These are phyloP conservation scores for Mallotus repandus DNA, from an alignment of 441 rosid genomes.

Conservation along the genomic window DNA sequence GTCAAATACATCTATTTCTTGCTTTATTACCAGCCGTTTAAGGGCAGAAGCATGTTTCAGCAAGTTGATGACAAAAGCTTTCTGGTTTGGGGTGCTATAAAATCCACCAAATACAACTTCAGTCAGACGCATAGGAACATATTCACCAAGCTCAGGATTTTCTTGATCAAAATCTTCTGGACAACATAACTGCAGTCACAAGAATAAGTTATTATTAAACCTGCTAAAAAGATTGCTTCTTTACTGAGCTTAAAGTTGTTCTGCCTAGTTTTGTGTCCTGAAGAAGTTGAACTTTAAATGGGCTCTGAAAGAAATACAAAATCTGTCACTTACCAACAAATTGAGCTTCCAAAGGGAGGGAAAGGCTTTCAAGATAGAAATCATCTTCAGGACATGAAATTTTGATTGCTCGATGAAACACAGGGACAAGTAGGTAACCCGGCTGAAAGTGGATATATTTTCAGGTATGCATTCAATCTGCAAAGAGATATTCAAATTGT, in stretches of 20 bases:
- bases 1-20: no score
- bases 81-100: background rate
- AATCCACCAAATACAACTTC: background rate
- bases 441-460: background rate
- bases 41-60: no score
- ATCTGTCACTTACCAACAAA: background rate
- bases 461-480: background rate
- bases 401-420: background rate
- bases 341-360: background rate
- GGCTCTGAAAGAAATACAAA: background rate
- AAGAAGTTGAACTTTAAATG: background rate
- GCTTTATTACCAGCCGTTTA: no score
- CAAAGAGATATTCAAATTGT: background rate
- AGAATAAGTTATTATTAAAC: no score
- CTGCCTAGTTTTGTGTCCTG: background rate
- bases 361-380: background rate
- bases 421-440: background rate
- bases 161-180: background rate
- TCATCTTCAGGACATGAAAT: background rate
- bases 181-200: background rate
- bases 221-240: no score
- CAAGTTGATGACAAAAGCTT: background rate
- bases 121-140: background rate
- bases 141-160: background rate
- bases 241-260: background rate